These are phyloP conservation scores for Cryphonectria radicalis DNA, from an alignment of 2,329 filamentous ascomycete species.

Conservation along the genomic window DNA sequence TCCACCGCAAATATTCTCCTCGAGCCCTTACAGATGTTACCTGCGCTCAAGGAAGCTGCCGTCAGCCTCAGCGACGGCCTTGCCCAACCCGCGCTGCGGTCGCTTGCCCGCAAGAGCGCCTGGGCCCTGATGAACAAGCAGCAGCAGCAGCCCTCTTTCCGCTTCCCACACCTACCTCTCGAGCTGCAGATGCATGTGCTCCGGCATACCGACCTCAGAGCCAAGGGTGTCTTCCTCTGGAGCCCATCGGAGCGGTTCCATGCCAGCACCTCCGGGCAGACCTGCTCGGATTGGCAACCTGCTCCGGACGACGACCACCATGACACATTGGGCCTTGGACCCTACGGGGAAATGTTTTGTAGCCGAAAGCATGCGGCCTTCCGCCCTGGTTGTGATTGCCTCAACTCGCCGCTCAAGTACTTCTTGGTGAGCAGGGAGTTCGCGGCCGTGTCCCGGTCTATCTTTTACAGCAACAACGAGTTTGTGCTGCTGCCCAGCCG, in stretches of 20 bases:
- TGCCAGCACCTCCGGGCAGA: constrained; percentile 1
- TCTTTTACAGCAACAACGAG: constrained; percentile 8
- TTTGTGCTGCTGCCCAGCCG: constrained; percentile 2
- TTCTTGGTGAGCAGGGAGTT: constrained; percentile 1
- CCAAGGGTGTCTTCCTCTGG: not conserved
- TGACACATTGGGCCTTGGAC: not conserved
- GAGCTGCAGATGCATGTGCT: constrained; percentile 4
- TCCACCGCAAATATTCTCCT: not conserved
- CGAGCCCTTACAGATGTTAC: not conserved
- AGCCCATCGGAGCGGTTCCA: not conserved
- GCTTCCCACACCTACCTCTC: not conserved
- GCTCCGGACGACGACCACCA: not conserved
- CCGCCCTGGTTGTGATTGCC: not conserved
- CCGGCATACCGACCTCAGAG: not conserved
- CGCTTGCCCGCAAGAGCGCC: not conserved
- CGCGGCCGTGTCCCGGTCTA: constrained; percentile 1
- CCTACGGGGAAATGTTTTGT: not conserved
- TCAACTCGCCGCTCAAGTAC: constrained; percentile 1
- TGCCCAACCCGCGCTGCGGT: not conserved
- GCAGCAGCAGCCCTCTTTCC: constrained; percentile 1
- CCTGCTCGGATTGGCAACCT: not conserved
- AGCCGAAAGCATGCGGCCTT: constrained; percentile 1
- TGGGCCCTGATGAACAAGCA: constrained; percentile 6
- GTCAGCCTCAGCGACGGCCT: not conserved
- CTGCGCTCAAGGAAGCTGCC: not conserved